phyloP scores from a whole-genome alignment of 2,329 filamentous ascomycete genomes.

The Neonectria hederae region DNA sequence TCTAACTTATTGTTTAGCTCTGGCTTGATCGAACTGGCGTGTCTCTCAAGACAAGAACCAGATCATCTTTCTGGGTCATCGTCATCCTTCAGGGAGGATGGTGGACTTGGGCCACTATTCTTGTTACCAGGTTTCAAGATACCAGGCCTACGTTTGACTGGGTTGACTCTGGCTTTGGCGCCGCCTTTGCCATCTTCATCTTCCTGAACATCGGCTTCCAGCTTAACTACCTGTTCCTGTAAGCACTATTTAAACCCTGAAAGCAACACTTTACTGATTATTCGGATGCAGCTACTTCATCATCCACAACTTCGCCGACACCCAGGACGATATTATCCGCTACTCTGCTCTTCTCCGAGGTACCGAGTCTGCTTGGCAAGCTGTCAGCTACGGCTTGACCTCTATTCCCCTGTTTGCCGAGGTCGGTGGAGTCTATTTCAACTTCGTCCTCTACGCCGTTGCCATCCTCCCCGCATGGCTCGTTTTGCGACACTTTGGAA shows the following conservation, averaged over 20 bases:
- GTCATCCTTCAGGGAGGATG: conserved; percentile 70
- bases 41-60: conserved; percentile 62
- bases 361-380: conserved; percentile 78
- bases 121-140: conserved; percentile 68
- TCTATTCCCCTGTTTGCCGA: conserved; percentile 70
- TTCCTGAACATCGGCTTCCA: conserved; percentile 75
- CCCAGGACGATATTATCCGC: conserved; percentile 71
- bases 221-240: conserved; percentile 77
- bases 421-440: conserved; percentile 74
- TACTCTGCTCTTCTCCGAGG: conserved; percentile 74
- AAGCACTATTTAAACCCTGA: conserved; percentile 37
- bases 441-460: conserved; percentile 74
- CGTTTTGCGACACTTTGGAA: conserved; percentile 61
- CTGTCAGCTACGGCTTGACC: conserved; percentile 74
- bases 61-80: conserved; percentile 64
- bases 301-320: conserved; percentile 70
- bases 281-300: conserved; percentile 68
- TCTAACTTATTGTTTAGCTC: conserved; percentile 39
- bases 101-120: conserved; percentile 77
- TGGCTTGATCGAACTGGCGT: conserved; percentile 69
- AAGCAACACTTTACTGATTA: background rate
- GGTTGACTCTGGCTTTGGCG: conserved; percentile 69
- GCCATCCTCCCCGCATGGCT: conserved; percentile 73
- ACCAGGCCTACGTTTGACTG: conserved; percentile 73
- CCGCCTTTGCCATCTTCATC: conserved; percentile 72